A percentile compares a stretch with the other conserved stretches of the same genome.
These are phyloP conservation scores for Solanum chiquidenum DNA, from an alignment of 257 asterid genomes.

Conservation along the genomic window DNA sequence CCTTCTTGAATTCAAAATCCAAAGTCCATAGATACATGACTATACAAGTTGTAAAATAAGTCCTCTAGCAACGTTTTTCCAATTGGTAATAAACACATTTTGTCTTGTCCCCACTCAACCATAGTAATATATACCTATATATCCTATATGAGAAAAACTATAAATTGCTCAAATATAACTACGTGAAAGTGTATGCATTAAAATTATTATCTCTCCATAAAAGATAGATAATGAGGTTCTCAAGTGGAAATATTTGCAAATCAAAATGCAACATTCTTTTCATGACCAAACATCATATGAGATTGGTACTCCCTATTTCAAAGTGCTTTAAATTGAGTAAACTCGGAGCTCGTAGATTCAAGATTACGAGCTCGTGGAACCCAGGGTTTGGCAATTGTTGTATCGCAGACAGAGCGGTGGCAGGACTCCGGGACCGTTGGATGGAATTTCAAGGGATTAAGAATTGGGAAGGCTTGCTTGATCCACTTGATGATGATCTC, in stretches of 20 bases:
- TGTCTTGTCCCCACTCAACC: neutral
- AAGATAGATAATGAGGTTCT: neutral
- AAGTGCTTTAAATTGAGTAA: neutral
- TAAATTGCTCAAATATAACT: neutral
- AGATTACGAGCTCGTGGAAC: neutral
- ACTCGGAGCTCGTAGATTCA: neutral
- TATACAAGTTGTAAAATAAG: neutral
- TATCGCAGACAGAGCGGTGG: neutral
- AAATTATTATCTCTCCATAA: neutral
- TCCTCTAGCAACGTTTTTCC: neutral
- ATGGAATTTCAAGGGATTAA: slow-evolving; percentile 76
- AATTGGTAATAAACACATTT: neutral
- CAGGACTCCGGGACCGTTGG: slow-evolving; percentile 32
- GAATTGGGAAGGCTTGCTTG: slow-evolving; percentile 89
- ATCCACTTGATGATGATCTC: slow-evolving; percentile 72
- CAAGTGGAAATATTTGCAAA: neutral
- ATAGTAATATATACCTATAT: neutral
- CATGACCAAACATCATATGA: neutral
- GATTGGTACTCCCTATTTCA: neutral
- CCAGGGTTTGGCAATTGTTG: neutral
- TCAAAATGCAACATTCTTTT: neutral
- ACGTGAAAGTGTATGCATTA: neutral
- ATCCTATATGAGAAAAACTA: neutral
- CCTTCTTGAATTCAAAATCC: neutral
- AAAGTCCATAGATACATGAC: neutral